Evolutionary conservation across 306 rosid genomes (phyloP).

Genomic region (Cucumis melo): DNA sequence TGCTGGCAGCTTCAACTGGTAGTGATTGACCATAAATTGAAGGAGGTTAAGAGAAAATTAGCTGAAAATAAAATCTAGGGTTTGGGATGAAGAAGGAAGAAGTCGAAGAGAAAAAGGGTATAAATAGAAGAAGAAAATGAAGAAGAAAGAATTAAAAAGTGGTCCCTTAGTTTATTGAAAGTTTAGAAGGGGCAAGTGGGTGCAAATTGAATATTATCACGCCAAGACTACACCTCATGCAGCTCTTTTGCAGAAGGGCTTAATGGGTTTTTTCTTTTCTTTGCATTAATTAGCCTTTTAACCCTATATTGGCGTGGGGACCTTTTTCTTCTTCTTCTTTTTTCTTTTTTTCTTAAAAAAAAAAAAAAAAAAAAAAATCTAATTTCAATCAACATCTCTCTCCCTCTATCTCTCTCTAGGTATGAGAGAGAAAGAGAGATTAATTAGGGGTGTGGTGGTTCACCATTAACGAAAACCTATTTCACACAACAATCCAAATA

Average conservation of each 20-base stretch:
- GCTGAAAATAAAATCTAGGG: constrained; percentile 30
- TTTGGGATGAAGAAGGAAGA: constrained; percentile 36
- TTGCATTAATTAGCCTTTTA: constrained; percentile 42
- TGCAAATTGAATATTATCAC: constrained; percentile 88
- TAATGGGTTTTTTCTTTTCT: constrained; percentile 21
- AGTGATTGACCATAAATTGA: constrained; percentile 29
- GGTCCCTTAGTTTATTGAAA: constrained; percentile 36
- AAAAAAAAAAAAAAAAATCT: too few species aligned
- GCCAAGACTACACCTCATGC: constrained; percentile 70
- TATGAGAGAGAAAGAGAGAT: not conserved
- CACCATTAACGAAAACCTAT: not conserved
- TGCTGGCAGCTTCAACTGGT: constrained; percentile 99
- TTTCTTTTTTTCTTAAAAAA: too few species aligned
- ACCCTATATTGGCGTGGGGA: constrained; percentile 22
- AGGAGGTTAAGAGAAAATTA: not conserved
- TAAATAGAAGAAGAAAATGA: constrained; percentile 27
- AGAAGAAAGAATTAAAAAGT: constrained; percentile 16
- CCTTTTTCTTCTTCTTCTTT: constrained; percentile 2
- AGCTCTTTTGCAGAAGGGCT: constrained; percentile 45
- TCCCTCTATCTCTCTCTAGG: not conserved
- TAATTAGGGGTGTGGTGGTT: not conserved
- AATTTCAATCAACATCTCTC: not conserved
- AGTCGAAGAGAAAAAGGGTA: constrained; percentile 15
- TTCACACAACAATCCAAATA: not conserved
- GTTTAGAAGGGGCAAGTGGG: constrained; percentile 4